Conservation (phyloP, 805 yeast species). For the Ogataea siamensis region DNA sequence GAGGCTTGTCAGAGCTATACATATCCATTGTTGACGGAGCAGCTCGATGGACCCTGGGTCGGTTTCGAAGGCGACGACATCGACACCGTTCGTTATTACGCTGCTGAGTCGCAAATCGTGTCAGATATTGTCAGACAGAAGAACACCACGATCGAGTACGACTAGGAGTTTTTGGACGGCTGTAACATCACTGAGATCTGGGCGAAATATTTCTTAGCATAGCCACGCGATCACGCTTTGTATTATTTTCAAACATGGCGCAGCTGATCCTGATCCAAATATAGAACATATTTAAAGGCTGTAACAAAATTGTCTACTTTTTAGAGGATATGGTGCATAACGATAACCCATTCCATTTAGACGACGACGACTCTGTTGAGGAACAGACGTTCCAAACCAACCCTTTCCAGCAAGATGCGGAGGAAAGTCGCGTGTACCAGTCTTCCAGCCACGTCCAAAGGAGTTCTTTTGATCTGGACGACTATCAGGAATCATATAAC, state of each 20-base stretch:
- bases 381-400: conserved; percentile 1
- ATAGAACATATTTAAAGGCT: conserved; percentile 6
- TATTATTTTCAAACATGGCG: conserved; percentile 9
- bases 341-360: conserved; percentile 18
- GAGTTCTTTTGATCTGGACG: conserved; percentile 8
- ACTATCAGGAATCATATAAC: conserved; percentile 5
- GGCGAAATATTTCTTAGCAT: background rate
- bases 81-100: conserved; percentile 37
- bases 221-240: conserved; percentile 5
- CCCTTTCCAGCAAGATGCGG: conserved; percentile 6
- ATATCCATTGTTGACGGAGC: conserved; percentile 46
- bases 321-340: background rate
- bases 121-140: conserved; percentile 22
- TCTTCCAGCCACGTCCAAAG: conserved; percentile 1
- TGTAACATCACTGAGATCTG: conserved; percentile 5
- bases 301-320: background rate
- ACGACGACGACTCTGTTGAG: conserved; percentile 15
- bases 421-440: background rate
- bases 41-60: conserved; percentile 54
- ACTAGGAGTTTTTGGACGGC: conserved; percentile 7
- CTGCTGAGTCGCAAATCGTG: conserved; percentile 11
- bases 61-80: conserved; percentile 54
- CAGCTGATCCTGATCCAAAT: conserved; percentile 7
- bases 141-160: conserved; percentile 25
- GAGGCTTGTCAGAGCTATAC: conserved; percentile 50